A percentile compares a stretch with the other conserved stretches of the same genome.
Evolutionary conservation across 1,139 yeast species (phyloP).

Genomic region (Nakaseomyces uthaithaninus): DNA sequence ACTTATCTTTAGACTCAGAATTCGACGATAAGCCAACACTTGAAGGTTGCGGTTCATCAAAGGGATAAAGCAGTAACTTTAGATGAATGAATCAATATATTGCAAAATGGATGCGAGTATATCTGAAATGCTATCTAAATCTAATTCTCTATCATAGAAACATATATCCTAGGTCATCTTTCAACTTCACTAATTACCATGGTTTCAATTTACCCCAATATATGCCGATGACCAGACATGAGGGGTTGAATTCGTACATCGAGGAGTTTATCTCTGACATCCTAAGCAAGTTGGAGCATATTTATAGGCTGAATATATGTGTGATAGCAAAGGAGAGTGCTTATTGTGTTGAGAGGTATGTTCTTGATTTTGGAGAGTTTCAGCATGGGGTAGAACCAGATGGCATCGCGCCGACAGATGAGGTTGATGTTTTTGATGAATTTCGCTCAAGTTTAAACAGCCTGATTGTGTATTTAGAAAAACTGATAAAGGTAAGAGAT

Average conservation of each 20-base stretch:
- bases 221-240: slow-evolving; percentile 29
- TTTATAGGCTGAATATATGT: slow-evolving; percentile 22
- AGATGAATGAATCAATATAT: slow-evolving; percentile 21
- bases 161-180: slow-evolving; percentile 29
- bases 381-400: slow-evolving; percentile 16
- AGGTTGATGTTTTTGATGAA: slow-evolving; percentile 27
- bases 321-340: slow-evolving; percentile 19
- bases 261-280: slow-evolving; percentile 28
- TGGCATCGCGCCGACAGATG: slow-evolving; percentile 13
- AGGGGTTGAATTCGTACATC: slow-evolving; percentile 24
- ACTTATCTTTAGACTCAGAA: no score
- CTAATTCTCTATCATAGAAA: slow-evolving; percentile 28
- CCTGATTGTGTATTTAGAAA: slow-evolving; percentile 22
- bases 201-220: slow-evolving; percentile 30
- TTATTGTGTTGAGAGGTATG: slow-evolving; percentile 25
- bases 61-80: neutral
- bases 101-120: slow-evolving; percentile 28
- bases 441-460: slow-evolving; percentile 29
- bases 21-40: no score
- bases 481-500: slow-evolving; percentile 21
- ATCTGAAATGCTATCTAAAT: slow-evolving; percentile 29
- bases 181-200: slow-evolving; percentile 29
- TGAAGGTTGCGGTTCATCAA: no score
- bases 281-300: slow-evolving; percentile 20
- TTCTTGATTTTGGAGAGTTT: slow-evolving; percentile 30